Percentiles rank a stretch among this genome's conserved stretches.
phyloP scores from a whole-genome alignment of 352 stramenopile genomes.

The Phytophthora pinifolia region DNA sequence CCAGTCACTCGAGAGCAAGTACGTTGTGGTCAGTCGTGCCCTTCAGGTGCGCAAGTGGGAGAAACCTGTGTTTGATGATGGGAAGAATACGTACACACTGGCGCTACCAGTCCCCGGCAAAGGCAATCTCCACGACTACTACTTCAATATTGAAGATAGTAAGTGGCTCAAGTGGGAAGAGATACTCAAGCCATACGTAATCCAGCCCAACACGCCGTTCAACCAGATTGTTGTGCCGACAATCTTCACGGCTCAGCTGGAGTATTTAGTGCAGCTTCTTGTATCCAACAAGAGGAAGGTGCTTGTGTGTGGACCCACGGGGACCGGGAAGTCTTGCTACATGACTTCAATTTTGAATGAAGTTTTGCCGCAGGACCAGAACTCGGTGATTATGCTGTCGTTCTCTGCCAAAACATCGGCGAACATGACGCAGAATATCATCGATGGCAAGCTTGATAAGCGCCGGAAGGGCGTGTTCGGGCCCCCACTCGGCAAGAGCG shows the following conservation, averaged over 20 bases:
- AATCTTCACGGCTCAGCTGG: slow-evolving; percentile 91
- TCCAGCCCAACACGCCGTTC: slow-evolving; percentile 84
- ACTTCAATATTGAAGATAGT: slow-evolving; percentile 77
- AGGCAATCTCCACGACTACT: slow-evolving; percentile 84
- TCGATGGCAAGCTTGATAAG: slow-evolving; percentile 95
- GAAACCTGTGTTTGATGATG: slow-evolving; percentile 68
- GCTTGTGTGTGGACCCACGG: slow-evolving; percentile 92
- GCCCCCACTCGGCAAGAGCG: slow-evolving; percentile 83
- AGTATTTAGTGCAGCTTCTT: slow-evolving; percentile 86
- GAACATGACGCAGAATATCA: slow-evolving; percentile 96
- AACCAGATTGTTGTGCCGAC: slow-evolving; percentile 94
- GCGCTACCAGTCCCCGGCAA: slow-evolving; percentile 62
- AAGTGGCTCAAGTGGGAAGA: slow-evolving; percentile 94
- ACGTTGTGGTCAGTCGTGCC: slow-evolving; percentile 69
- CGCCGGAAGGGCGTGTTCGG: slow-evolving; percentile 91
- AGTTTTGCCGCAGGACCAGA: slow-evolving; percentile 75
- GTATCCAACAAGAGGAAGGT: slow-evolving; percentile 82
- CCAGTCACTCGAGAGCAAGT: slow-evolving; percentile 67
- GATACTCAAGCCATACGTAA: slow-evolving; percentile 83
- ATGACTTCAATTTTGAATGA: slow-evolving; percentile 88
- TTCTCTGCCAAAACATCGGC: slow-evolving; percentile 94
- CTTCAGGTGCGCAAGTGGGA: slow-evolving; percentile 84
- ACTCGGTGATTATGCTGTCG: slow-evolving; percentile 87
- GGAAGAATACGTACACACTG: slow-evolving; percentile 54
- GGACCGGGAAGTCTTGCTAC: slow-evolving; percentile 93